Conservation (phyloP, 2,329 filamentous ascomycete genomes). For the Fusarium nisikadoi region DNA sequence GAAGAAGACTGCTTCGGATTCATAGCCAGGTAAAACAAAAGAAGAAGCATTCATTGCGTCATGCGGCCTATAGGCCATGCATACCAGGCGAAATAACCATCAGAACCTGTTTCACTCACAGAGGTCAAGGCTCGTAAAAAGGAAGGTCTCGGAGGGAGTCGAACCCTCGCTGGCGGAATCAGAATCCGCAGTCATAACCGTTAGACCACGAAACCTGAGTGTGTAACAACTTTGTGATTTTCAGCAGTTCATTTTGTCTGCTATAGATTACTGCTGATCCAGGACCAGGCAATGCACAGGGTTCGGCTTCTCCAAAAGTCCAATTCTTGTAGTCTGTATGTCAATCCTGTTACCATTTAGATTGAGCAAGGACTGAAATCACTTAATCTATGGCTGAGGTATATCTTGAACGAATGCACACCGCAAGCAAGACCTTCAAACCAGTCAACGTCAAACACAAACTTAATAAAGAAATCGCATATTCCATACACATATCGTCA, state of each 20-base stretch:
- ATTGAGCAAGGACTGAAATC: too few species aligned
- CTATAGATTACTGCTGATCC: neutral
- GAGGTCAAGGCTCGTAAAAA: neutral
- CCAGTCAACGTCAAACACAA: neutral
- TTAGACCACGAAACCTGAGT: neutral
- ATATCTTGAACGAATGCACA: neutral
- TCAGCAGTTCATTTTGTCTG: accelerated
- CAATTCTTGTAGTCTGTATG: too few species aligned
- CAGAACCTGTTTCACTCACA: neutral
- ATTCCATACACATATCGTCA: slow-evolving; percentile 1
- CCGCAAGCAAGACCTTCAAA: neutral
- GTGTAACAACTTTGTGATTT: neutral
- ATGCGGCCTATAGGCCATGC: too few species aligned
- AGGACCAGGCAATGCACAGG: too few species aligned
- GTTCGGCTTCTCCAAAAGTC: too few species aligned
- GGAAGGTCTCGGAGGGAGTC: neutral
- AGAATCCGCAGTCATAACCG: slow-evolving; percentile 8
- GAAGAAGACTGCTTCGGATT: accelerated
- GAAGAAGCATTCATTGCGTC: neutral
- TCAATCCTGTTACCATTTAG: too few species aligned
- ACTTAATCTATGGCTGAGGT: neutral
- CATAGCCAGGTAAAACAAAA: neutral
- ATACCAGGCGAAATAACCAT: accelerated
- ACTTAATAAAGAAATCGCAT: neutral
- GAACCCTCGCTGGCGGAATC: slow-evolving; percentile 5